These are phyloP conservation scores for Lolium multiflorum DNA, from an alignment of 176 grass and related monocot species.

Conservation along the genomic window DNA sequence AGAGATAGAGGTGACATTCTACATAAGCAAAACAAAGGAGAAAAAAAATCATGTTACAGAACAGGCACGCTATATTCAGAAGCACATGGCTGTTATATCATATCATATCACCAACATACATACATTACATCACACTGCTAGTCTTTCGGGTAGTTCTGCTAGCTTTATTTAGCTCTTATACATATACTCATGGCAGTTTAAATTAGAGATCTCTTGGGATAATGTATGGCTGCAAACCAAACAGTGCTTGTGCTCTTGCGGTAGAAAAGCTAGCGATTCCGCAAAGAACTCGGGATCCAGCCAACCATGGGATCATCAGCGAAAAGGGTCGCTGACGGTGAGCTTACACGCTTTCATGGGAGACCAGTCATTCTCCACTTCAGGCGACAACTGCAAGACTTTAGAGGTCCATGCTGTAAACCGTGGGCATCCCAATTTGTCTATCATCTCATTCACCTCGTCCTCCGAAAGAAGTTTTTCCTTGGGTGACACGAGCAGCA, in stretches of 20 bases:
- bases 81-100: not conserved
- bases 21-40: not conserved
- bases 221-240: not conserved
- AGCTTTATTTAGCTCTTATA: not conserved
- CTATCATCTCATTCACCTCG: too few species aligned
- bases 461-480: too few species aligned
- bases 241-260: not conserved
- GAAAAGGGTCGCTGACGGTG: not conserved
- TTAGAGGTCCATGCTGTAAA: too few species aligned
- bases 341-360: too few species aligned
- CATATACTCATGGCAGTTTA: not conserved
- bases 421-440: too few species aligned
- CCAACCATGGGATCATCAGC: not conserved
- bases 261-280: not conserved
- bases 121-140: not conserved
- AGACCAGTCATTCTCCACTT: too few species aligned
- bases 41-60: not conserved
- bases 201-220: not conserved
- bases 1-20: not conserved
- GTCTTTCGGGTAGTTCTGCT: not conserved
- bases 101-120: not conserved
- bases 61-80: not conserved
- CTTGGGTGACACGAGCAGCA: not conserved
- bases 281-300: not conserved
- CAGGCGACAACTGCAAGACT: too few species aligned